These are phyloP conservation scores for Pyricularia sp. DNA, from an alignment of 2,329 filamentous ascomycete genomes.

Conservation along the genomic window DNA sequence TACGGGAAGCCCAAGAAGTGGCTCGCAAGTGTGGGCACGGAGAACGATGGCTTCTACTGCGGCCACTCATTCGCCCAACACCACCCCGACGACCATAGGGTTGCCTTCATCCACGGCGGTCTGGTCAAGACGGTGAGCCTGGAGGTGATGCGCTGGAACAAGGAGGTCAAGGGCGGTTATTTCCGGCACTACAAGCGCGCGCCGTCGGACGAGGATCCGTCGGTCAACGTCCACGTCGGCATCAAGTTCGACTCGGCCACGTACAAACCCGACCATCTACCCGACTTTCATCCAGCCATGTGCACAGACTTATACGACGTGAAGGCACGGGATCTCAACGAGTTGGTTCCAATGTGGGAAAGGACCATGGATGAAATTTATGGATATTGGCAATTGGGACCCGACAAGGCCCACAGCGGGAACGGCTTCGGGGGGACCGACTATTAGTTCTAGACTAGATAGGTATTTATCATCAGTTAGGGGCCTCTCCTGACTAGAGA, in stretches of 20 bases:
- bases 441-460: too few species aligned
- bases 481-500: too few species aligned
- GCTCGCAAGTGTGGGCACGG: constrained; percentile 20
- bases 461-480: too few species aligned
- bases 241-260: constrained; percentile 11
- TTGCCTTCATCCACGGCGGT: constrained; percentile 23
- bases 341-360: constrained; percentile 10
- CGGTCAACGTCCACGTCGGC: constrained; percentile 7
- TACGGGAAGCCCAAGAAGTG: constrained; percentile 19
- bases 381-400: constrained; percentile 8
- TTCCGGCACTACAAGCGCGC: constrained; percentile 19
- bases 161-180: constrained; percentile 16
- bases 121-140: constrained; percentile 18
- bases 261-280: constrained; percentile 6
- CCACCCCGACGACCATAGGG: constrained; percentile 18
- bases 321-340: constrained; percentile 9
- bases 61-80: constrained; percentile 23
- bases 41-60: constrained; percentile 18
- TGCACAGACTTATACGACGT: constrained; percentile 12
- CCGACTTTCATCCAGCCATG: constrained; percentile 8
- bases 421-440: not conserved
- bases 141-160: constrained; percentile 16
- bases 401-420: not conserved
- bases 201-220: constrained; percentile 7
- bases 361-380: constrained; percentile 7